phyloP scores from a whole-genome alignment of 2,329 filamentous ascomycete species.

The Fusarium albidum region DNA sequence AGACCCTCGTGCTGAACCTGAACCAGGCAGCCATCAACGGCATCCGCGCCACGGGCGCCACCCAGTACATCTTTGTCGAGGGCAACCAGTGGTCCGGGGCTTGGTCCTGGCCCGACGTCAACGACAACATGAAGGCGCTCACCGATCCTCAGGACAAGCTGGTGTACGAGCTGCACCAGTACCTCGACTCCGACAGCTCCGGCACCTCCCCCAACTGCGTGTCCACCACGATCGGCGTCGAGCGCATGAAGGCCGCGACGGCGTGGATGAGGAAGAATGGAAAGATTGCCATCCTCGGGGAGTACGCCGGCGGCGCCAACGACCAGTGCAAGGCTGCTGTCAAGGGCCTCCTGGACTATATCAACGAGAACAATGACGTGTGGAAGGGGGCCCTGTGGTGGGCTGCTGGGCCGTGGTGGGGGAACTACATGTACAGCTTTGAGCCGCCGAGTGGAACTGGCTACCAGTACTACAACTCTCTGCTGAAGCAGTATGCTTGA shows the following conservation, averaged over 20 bases:
- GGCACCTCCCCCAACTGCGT: constrained; percentile 59
- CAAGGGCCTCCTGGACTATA: constrained; percentile 58
- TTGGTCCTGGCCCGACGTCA: constrained; percentile 54
- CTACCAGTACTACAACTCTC: constrained; percentile 45
- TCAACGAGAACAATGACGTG: constrained; percentile 63
- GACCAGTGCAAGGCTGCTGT: constrained; percentile 60
- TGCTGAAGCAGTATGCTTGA: constrained; percentile 33
- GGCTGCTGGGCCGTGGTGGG: constrained; percentile 68
- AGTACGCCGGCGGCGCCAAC: constrained; percentile 64
- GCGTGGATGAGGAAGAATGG: constrained; percentile 62
- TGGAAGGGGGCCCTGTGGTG: constrained; percentile 68
- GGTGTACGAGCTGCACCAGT: constrained; percentile 68
- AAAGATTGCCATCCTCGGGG: constrained; percentile 64
- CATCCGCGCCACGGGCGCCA: constrained; percentile 68
- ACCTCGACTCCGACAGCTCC: constrained; percentile 63
- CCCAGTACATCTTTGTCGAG: constrained; percentile 64
- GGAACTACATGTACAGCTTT: constrained; percentile 56
- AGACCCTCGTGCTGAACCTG: constrained; percentile 64
- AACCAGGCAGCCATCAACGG: constrained; percentile 72
- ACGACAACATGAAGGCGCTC: constrained; percentile 51
- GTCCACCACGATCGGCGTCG: constrained; percentile 56
- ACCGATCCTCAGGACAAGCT: constrained; percentile 60
- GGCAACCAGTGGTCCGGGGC: constrained; percentile 65
- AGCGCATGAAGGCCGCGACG: constrained; percentile 59
- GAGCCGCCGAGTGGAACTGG: constrained; percentile 56